Evolutionary conservation across 495 filamentous ascomycete species (phyloP).

Genomic region (Aspergillus ellipticus): DNA sequence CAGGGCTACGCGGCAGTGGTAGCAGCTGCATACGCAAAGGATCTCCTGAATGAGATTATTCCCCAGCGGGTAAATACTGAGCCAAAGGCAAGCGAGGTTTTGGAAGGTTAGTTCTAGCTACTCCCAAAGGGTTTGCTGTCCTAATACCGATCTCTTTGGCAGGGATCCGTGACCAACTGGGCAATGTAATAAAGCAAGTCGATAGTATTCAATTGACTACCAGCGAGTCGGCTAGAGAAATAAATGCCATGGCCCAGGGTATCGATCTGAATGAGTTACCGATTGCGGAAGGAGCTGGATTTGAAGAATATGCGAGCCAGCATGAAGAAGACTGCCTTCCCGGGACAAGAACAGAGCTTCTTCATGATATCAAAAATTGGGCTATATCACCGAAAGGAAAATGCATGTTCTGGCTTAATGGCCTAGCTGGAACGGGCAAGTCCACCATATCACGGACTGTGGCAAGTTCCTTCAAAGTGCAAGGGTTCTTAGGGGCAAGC

Average conservation of each 20-base stretch:
- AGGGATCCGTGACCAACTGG: not conserved
- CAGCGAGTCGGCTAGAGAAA: not conserved
- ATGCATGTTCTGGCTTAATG: slow-evolving; percentile 2
- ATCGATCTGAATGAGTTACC: slow-evolving; percentile 3
- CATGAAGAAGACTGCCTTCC: slow-evolving; percentile 3
- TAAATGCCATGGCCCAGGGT: not conserved
- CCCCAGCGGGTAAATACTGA: not conserved
- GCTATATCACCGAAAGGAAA: not conserved
- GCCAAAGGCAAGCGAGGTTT: not conserved
- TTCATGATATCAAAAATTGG: not conserved
- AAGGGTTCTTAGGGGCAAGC: not conserved
- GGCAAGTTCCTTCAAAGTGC: not conserved
- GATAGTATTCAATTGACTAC: not conserved
- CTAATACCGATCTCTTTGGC: not conserved
- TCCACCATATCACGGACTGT: not conserved
- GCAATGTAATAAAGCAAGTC: not conserved
- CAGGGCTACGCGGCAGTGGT: not conserved
- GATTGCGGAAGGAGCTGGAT: not conserved
- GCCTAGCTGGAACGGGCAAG: not conserved
- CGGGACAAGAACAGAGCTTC: not conserved
- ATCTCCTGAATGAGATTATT: not conserved
- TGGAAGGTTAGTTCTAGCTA: slow-evolving; percentile 3
- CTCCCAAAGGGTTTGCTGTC: not conserved
- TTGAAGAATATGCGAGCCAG: not conserved
- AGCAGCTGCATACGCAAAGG: slow-evolving; percentile 4